Evolutionary conservation across 345 rosid species (phyloP).

Genomic region (Hypericum perforatum): DNA sequence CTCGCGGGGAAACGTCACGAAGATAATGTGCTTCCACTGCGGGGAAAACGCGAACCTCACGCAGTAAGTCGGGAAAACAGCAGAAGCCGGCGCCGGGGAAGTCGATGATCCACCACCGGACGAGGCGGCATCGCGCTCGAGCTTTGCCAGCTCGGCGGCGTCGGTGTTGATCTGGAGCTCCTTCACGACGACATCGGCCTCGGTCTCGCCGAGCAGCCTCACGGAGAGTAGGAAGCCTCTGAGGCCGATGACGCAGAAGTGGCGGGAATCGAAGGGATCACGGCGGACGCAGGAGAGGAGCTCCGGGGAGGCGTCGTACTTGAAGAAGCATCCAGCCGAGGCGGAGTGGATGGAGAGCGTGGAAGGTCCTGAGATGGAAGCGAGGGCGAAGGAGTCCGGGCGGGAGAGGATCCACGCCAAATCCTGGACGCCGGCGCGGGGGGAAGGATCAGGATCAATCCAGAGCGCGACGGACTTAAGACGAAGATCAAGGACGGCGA

Average conservation of each 20-base stretch:
- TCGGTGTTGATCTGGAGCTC: constrained; percentile 57
- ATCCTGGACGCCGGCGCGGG: constrained; percentile 17
- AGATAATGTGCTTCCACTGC: constrained; percentile 65
- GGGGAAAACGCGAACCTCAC: constrained; percentile 75
- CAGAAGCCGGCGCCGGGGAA: constrained; percentile 61
- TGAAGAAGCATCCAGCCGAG: constrained; percentile 19
- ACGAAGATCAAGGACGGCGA: constrained; percentile 70
- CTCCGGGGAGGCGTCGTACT: constrained; percentile 73
- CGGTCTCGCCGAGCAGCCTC: constrained; percentile 63
- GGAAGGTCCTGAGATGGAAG: too few species aligned
- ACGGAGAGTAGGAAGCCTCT: constrained; percentile 66
- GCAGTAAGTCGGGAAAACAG: constrained; percentile 50
- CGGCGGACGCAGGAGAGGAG: constrained; percentile 71
- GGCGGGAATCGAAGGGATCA: constrained; percentile 85
- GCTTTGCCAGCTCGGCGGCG: constrained; percentile 43
- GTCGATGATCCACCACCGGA: constrained; percentile 23
- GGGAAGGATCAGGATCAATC: too few species aligned
- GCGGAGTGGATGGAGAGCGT: constrained; percentile 24
- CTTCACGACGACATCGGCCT: constrained; percentile 51
- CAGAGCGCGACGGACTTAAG: constrained; percentile 38
- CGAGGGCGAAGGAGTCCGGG: too few species aligned
- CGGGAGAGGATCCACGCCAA: too few species aligned
- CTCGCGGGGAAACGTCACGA: constrained; percentile 84
- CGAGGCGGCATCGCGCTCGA: constrained; percentile 49
- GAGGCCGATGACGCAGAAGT: constrained; percentile 62